Base-by-base conservation (phyloP, 2,329 filamentous ascomycete genomes). In the Sporothrix curviconia region DNA sequence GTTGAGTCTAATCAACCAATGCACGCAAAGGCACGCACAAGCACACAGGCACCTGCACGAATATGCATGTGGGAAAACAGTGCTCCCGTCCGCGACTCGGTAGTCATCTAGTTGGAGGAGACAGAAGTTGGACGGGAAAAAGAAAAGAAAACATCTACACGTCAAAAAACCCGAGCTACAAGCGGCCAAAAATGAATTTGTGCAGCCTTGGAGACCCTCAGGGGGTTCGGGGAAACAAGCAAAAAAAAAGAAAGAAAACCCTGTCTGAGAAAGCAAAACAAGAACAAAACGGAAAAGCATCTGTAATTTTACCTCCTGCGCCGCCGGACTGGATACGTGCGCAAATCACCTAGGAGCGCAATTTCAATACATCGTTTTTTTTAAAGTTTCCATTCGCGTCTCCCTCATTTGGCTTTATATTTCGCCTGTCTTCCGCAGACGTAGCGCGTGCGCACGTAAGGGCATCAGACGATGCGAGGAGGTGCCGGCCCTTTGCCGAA, bases 381-480 rank as follows among this genome's bases (percentile, higher is more conserved):
- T 17, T 5, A 17, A 7, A 30, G 24, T 46, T 34, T 17, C 32
- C 14, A 11, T 24, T 24, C 2, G 28, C 5, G 5, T 22, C 28
- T 24, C 40, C 6, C 36, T n/a, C 12, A 12, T 22, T n/a, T n/a
- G n/a, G n/a, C n/a, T n/a, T n/a, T n/a, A n/a, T n/a, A n/a, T n/a
- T n/a, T n/a, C n/a, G n/a, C n/a, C n/a, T n/a, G n/a, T n/a, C n/a
- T n/a, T n/a, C n/a, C n/a, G n/a, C n/a, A n/a, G n/a, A n/a, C n/a
- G n/a, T n/a, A n/a, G n/a, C 39, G 49, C 25, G 22, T 52, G 36
- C 49, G 49, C 49, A 22, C 49, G 49, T 40, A 52, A 30, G 49
- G 34, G 22, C 49, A n/a, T 14, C 7, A 37, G 11, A 14, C 34
- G 7, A 51, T 51, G 47, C 34, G 32, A 51, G 34, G 34, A 39